Evolutionary conservation across 2,329 filamentous ascomycete genomes (phyloP).

Genomic region (Neocucurbitaria cava): DNA sequence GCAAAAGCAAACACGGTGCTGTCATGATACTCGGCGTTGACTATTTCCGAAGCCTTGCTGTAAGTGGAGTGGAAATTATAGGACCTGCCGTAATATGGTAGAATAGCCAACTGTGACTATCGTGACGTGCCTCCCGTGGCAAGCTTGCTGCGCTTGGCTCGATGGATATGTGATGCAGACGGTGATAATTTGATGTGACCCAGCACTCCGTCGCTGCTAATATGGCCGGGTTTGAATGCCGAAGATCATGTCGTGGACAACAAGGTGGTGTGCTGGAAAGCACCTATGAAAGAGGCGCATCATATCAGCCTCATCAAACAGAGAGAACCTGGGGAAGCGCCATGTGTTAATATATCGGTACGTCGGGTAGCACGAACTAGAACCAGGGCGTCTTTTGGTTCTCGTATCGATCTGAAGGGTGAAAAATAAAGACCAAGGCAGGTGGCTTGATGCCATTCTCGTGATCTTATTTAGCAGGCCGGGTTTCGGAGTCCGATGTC

Average conservation of each 20-base stretch:
- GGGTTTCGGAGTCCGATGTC: not conserved
- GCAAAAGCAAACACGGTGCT: not conserved
- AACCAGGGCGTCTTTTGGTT: conserved; percentile 9
- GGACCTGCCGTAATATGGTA: conserved; percentile 6
- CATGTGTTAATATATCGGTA: conserved; percentile 18
- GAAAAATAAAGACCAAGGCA: not conserved
- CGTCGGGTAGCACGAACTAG: conserved; percentile 16
- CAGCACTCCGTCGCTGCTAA: conserved; percentile 1
- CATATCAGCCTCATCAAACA: conserved; percentile 21
- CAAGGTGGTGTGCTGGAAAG: conserved; percentile 7
- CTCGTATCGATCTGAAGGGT: not conserved
- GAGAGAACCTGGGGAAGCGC: conserved; percentile 20
- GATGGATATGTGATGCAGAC: not conserved
- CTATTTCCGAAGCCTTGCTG: not conserved
- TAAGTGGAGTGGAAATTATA: conserved; percentile 7
- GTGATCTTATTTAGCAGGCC: not conserved
- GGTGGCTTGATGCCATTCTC: not conserved
- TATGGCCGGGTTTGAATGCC: conserved; percentile 11
- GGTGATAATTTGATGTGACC: conserved; percentile 1
- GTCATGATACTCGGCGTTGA: not conserved
- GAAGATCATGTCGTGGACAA: conserved; percentile 1
- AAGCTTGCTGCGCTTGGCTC: not conserved
- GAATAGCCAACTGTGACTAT: conserved; percentile 2
- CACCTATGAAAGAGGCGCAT: not conserved
- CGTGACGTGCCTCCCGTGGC: conserved; percentile 7